These are phyloP conservation scores for Cordyceps cicadae DNA, from an alignment of 2,329 filamentous ascomycete species.

Conservation along the genomic window DNA sequence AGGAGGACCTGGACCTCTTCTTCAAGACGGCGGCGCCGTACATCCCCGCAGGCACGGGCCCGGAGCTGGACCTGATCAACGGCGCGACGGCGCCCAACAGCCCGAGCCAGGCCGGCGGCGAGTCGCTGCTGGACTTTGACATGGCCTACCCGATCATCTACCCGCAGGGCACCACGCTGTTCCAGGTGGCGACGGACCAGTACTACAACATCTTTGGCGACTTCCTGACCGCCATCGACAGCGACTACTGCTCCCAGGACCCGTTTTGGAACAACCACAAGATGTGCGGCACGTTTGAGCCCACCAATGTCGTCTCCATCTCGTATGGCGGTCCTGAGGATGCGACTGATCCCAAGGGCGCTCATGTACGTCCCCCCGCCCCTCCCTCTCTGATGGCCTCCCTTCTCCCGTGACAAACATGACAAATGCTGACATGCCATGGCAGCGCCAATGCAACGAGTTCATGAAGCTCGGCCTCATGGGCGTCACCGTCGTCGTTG, in stretches of 20 bases:
- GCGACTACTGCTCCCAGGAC: constrained; percentile 29
- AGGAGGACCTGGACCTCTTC: constrained; percentile 40
- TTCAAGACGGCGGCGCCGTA: constrained; percentile 35
- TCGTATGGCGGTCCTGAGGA: constrained; percentile 43
- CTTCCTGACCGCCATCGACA: constrained; percentile 38
- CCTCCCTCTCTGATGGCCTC: no score
- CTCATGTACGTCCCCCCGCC: constrained; percentile 28
- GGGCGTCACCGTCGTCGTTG: constrained; percentile 28
- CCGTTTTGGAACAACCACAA: constrained; percentile 1
- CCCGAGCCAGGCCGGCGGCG: constrained; percentile 25
- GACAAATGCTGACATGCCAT: neutral
- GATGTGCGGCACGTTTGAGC: constrained; percentile 18
- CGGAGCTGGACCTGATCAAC: constrained; percentile 38
- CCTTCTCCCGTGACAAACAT: no score
- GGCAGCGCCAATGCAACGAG: constrained; percentile 33
- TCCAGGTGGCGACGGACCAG: constrained; percentile 31
- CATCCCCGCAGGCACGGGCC: constrained; percentile 34
- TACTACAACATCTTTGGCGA: constrained; percentile 34
- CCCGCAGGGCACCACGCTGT: constrained; percentile 42
- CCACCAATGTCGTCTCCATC: constrained; percentile 24
- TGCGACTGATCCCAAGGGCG: constrained; percentile 22
- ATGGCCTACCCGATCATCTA: constrained; percentile 41
- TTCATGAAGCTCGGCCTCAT: constrained; percentile 36
- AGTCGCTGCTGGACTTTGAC: constrained; percentile 47
- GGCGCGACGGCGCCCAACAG: constrained; percentile 35